Base-by-base conservation (phyloP, 257 asterid species). In the Nicotiana paniculata region DNA sequence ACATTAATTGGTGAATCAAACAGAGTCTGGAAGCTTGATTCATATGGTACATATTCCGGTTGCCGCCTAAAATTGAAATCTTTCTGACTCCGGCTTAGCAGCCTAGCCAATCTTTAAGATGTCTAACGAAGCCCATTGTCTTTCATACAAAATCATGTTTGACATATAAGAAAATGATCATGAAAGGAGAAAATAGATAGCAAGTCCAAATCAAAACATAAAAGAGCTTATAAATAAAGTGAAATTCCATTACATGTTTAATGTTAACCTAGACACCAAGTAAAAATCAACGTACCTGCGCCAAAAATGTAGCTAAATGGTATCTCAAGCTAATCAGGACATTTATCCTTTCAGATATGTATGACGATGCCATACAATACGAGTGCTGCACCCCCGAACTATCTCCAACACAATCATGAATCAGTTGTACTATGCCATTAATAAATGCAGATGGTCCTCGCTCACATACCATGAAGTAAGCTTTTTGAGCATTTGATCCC, bases 391-490 rank as follows among this genome's bases (percentile, higher is more conserved):
- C 85, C 85, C 95, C 92, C 85, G 91, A 85, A 83, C 94, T 95
- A 77, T 91, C 95, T 77, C 87, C 86, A 77, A 89, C 87, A 88
- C 61, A 89, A 83, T 88, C 93, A 5, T 84, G 90, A 65, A 93
- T 82, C 83, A 95, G 83, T 82, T 91, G 94, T 79, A 89, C 43
- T 79, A 94, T 84, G 84, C 95, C 96, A 89, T 83, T 87, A 21
- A 95, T n/a, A 89, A 93, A 92, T 76, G 99, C 98, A 81, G 66
- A 80, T 24, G 97, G 98, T 70, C 99, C 99, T 81, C 96, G 87
- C 85, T 92, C 95, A 55, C 98, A 95, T 75, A 95, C 85, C 97
- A 93, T 91, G 88, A 93, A 95, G 88, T 92, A 95, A 63, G 96
- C 95, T 83, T 91, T 91, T 81, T 79, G 93, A 84, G 89, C 88